phyloP scores from a whole-genome alignment of 1,284 basidiomycete genomes.

The Mycosarcoma mackinlayi region DNA sequence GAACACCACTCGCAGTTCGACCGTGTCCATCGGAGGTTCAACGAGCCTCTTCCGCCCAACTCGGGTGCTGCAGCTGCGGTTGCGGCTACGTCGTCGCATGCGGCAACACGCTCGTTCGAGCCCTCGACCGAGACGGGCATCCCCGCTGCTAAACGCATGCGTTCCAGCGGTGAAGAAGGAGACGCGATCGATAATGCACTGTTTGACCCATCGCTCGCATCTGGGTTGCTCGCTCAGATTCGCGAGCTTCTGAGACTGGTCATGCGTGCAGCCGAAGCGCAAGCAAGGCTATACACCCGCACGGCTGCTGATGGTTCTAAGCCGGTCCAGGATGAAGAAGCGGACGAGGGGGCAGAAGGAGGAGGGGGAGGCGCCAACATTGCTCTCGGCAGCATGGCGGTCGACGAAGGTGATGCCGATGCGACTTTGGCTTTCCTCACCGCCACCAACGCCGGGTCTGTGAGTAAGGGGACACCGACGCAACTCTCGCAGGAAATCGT shows the following conservation, averaged over 20 bases:
- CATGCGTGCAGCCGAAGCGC: slow-evolving; percentile 5
- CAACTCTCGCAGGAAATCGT: slow-evolving; percentile 34
- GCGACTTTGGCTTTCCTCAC: slow-evolving; percentile 38
- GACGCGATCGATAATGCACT: slow-evolving; percentile 13
- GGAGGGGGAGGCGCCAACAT: slow-evolving; percentile 22
- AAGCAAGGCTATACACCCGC: slow-evolving; percentile 21
- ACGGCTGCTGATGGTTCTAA: background rate
- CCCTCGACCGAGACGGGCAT: slow-evolving; percentile 12
- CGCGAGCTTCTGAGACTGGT: slow-evolving; percentile 23
- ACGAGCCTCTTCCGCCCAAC: slow-evolving; percentile 14
- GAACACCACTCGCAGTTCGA: slow-evolving; percentile 61
- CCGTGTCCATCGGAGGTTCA: slow-evolving; percentile 39
- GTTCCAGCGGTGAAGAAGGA: background rate
- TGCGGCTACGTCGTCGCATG: slow-evolving; percentile 11
- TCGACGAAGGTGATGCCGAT: slow-evolving; percentile 42
- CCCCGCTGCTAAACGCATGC: slow-evolving; percentile 18
- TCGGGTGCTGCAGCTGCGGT: background rate
- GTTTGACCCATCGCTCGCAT: slow-evolving; percentile 30
- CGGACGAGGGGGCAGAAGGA: background rate
- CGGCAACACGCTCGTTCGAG: slow-evolving; percentile 11
- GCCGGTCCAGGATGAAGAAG: background rate
- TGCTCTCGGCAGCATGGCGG: slow-evolving; percentile 29
- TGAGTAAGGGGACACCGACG: slow-evolving; percentile 17
- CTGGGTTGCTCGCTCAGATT: slow-evolving; percentile 24
- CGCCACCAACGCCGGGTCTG: background rate